Percentiles rank a stretch among this genome's conserved stretches.
These are phyloP conservation scores for Petunia secreta DNA, from an alignment of 257 asterid genomes.

Conservation along the genomic window DNA sequence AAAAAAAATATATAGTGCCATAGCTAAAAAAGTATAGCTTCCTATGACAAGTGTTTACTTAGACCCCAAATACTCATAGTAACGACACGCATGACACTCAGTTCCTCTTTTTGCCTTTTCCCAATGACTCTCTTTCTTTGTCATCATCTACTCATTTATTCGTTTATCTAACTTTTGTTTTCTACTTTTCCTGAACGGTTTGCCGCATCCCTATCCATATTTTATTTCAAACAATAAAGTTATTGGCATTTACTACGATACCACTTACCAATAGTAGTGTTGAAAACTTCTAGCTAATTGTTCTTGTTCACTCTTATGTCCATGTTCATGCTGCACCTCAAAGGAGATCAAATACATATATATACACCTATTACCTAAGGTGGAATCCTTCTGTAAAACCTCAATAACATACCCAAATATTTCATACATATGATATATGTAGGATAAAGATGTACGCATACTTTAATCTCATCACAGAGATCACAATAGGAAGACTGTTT, in stretches of 20 bases:
- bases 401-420: no score
- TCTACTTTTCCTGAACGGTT: neutral
- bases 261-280: neutral
- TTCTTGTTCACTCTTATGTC: neutral
- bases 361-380: no score
- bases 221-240: neutral
- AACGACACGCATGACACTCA: neutral
- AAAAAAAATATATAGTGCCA: neutral
- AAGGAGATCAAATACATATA: no score
- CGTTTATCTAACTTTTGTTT: neutral
- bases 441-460: no score
- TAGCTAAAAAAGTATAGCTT: neutral
- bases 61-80: constrained; percentile 17
- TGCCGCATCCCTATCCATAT: constrained; percentile 16
- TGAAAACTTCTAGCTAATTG: neutral
- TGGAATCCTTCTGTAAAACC: no score
- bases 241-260: neutral
- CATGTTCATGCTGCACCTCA: neutral
- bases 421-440: no score
- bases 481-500: no score
- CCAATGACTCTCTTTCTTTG: constrained; percentile 20
- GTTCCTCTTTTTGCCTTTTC: neutral
- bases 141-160: constrained; percentile 26
- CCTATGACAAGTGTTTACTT: neutral
- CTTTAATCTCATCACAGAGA: no score